Percentiles rank a stretch among this genome's conserved stretches.
Conservation (phyloP, 768 basidiomycete genomes). For the Pholiota microspora region DNA sequence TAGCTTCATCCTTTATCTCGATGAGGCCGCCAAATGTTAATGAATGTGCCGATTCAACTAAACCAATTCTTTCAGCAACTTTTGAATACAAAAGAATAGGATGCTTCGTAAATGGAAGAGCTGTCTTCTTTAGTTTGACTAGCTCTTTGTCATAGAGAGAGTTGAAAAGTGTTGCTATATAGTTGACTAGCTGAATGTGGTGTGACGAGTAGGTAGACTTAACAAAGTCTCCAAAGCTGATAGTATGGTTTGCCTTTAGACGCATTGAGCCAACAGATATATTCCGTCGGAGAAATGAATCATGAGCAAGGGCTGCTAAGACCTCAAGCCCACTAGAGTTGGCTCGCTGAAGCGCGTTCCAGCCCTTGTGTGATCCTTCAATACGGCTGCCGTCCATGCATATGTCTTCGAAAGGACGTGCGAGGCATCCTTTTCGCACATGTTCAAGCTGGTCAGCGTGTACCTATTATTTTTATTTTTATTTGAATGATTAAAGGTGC, state of each 20-base stretch:
- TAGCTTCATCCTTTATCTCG: neutral
- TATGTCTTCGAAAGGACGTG: neutral
- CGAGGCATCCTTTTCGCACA: conserved; percentile 9
- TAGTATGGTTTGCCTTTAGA: neutral
- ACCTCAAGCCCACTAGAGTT: conserved; percentile 7
- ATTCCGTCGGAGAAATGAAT: conserved; percentile 10
- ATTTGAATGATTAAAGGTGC: neutral
- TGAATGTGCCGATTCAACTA: neutral
- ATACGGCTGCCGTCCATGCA: conserved; percentile 9
- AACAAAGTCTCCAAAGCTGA: neutral
- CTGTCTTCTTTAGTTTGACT: neutral
- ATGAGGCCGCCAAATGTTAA: neutral
- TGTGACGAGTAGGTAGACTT: neutral
- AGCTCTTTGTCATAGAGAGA: neutral
- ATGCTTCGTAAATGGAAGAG: too few relatives aligned
- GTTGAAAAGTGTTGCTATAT: neutral
- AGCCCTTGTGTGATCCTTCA: conserved; percentile 11
- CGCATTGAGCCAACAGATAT: neutral
- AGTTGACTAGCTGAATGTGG: conserved; percentile 3
- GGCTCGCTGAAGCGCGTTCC: conserved; percentile 4
- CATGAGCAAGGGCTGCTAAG: conserved; percentile 5
- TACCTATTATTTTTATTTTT: neutral
- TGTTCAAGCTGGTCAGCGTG: neutral
- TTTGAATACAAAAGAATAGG: neutral
- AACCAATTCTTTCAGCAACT: neutral